Evolutionary conservation across 2,329 filamentous ascomycete species (phyloP), one percentile per base, ranked within the genome.

Genomic region (Orbilia javanica): DNA sequence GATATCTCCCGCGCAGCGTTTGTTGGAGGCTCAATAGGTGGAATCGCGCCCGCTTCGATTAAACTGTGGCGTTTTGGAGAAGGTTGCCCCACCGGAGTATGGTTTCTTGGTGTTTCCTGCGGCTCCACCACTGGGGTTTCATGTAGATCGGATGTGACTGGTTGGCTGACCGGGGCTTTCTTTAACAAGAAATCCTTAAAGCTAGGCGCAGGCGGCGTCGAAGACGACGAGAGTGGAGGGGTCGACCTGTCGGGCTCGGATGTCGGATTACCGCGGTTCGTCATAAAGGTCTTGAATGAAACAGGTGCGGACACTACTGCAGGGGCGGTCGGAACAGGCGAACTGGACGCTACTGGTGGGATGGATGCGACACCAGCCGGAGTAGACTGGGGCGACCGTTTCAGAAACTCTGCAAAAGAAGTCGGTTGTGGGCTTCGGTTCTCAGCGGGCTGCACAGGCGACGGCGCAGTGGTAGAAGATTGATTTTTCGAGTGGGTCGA

Each of bases 221-320:
- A 67, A 60, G 44, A 25, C 20, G 69, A 27, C 22, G 73, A 50
- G 7, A 52, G 48, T 39, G 69, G 57, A 10, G 63, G 68, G 20
- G 55, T 60, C 55, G 55, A 60, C 55, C 55, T 39, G 53, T 79
- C 67, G 22, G 62, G 53, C 48, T 53, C 60, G 27, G 62, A n/a
- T 48, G 46, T 72, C 20, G 68, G 60, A 27, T 72, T 79, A 1
- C 36, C 39, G 31, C 68, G 74, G 42, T 42, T 72, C 18, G 63
- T 68, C 67, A 79, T 68, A 42, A 79, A 79, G 10, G 53, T 53
- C 34, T 73, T 79, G 44, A 79, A 79, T 18, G 74, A 79, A 64
- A 72, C 67, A 27, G 72, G 64, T 55, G 72, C 64, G 39, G 72
- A n/a, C 11, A 36, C 25, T 34, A 39, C 39, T 27, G 64, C 13